These are phyloP conservation scores for Spathaspora sp. DNA, from an alignment of 1,139 yeast species.

Conservation along the genomic window DNA sequence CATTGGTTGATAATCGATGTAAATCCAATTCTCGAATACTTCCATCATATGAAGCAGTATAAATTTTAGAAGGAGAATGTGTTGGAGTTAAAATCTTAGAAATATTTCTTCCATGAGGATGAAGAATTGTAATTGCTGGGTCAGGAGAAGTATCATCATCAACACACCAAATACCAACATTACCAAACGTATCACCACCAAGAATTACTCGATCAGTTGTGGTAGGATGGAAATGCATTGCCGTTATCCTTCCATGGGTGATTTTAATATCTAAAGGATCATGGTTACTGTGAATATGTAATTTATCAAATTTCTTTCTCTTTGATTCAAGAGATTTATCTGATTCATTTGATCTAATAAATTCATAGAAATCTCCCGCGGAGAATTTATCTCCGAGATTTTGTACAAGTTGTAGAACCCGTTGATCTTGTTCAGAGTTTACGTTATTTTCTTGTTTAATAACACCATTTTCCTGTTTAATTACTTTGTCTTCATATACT, in stretches of 20 bases:
- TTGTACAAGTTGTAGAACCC: constrained; percentile 39
- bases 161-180: constrained; percentile 88
- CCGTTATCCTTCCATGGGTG: constrained; percentile 70
- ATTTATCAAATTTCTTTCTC: constrained; percentile 51
- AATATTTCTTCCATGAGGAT: constrained; percentile 75
- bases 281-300: constrained; percentile 53
- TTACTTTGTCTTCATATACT: constrained; percentile 29
- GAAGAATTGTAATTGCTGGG: constrained; percentile 61
- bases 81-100: constrained; percentile 60
- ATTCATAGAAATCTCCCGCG: constrained; percentile 76
- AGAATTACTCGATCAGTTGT: constrained; percentile 58
- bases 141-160: constrained; percentile 26
- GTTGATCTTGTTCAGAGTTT: constrained; percentile 16
- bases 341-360: constrained; percentile 29
- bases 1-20: constrained; percentile 56
- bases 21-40: constrained; percentile 74
- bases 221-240: constrained; percentile 76
- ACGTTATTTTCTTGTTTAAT: constrained; percentile 10
- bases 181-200: constrained; percentile 88
- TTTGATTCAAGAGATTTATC: constrained; percentile 43
- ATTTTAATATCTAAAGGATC: constrained; percentile 73
- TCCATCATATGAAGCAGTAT: constrained; percentile 84
- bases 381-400: constrained; percentile 58
- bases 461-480: constrained; percentile 15
- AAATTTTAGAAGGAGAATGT: constrained; percentile 51